Evolutionary conservation across 2,329 filamentous ascomycete genomes (phyloP).

Genomic region (Bipolaris sorokiniana): DNA sequence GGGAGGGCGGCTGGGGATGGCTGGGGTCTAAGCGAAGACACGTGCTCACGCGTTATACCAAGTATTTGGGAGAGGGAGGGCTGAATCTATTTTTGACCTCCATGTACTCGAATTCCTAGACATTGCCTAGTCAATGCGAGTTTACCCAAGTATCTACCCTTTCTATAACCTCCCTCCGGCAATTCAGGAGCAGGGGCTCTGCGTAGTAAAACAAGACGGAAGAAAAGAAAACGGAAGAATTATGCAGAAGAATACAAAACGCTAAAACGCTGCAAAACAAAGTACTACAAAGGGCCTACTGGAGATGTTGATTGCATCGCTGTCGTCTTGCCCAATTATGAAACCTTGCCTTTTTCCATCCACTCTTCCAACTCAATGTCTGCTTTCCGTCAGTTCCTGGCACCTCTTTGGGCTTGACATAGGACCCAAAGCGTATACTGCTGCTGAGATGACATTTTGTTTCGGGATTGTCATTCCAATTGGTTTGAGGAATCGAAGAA

Average conservation of each 20-base stretch:
- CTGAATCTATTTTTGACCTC: neutral
- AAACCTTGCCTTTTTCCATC: conserved; percentile 41
- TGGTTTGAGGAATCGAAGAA: conserved; percentile 32
- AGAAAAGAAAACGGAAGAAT: neutral
- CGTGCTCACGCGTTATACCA: conserved; percentile 9
- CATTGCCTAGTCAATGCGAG: neutral
- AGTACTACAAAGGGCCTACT: conserved; percentile 1
- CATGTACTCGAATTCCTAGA: neutral
- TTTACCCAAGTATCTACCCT: neutral
- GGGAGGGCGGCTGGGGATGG: neutral
- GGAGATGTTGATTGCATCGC: conserved; percentile 30
- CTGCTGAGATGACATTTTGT: conserved; percentile 45
- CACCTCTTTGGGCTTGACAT: conserved; percentile 21
- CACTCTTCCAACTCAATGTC: conserved; percentile 35
- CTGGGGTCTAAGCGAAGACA: conserved; percentile 8
- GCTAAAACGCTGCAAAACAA: conserved; percentile 10
- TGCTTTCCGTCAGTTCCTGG: conserved; percentile 19
- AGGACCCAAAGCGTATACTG: conserved; percentile 36
- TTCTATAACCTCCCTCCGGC: neutral
- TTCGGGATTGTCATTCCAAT: conserved; percentile 41
- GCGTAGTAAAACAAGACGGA: neutral
- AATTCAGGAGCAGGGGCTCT: neutral
- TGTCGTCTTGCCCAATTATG: conserved; percentile 37
- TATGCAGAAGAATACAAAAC: neutral
- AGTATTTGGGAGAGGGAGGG: neutral